phyloP scores from a whole-genome alignment of 108 stramenopile genomes.

The Stephanodiscus triporus region DNA sequence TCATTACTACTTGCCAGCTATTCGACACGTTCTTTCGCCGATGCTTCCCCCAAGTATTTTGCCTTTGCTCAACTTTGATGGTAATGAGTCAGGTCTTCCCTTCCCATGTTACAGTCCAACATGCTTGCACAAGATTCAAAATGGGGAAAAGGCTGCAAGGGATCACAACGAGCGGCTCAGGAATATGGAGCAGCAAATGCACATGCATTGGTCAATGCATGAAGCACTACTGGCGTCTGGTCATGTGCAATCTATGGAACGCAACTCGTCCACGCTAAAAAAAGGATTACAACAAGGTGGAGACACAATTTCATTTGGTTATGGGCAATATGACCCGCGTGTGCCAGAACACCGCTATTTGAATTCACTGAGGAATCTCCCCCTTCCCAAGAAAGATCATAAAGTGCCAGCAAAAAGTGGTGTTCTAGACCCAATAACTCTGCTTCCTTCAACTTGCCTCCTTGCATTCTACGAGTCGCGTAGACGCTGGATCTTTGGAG shows the following conservation, averaged over 20 bases:
- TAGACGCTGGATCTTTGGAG: slow-evolving; percentile 85
- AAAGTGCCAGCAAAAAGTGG: slow-evolving; percentile 31
- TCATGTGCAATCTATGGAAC: slow-evolving; percentile 3
- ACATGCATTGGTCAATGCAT: slow-evolving; percentile 21
- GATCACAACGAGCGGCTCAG: slow-evolving; percentile 67
- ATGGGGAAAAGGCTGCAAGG: slow-evolving; percentile 60
- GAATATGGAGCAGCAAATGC: slow-evolving; percentile 59
- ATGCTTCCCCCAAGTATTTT: slow-evolving; percentile 67
- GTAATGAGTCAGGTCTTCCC: slow-evolving; percentile 38
- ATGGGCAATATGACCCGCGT: slow-evolving; percentile 77
- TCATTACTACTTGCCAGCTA: slow-evolving; percentile 71
- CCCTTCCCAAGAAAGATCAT: slow-evolving; percentile 61
- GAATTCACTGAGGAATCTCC: slow-evolving; percentile 62
- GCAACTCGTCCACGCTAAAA: slow-evolving; percentile 6
- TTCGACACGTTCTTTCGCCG: slow-evolving; percentile 60
- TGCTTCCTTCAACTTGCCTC: slow-evolving; percentile 60
- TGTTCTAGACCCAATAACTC: slow-evolving; percentile 39
- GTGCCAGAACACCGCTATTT: slow-evolving; percentile 56
- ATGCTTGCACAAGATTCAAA: slow-evolving; percentile 72
- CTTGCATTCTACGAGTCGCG: slow-evolving; percentile 85
- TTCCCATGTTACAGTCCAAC: slow-evolving; percentile 67
- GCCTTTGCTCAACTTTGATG: slow-evolving; percentile 54
- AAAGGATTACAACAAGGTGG: slow-evolving; percentile 10
- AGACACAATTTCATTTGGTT: slow-evolving; percentile 37
- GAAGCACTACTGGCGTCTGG: slow-evolving; percentile 32